Evolutionary conservation across 2,329 filamentous ascomycete species (phyloP), one percentile per base, ranked within the genome.

Genomic region (Botrytis squamosa): DNA sequence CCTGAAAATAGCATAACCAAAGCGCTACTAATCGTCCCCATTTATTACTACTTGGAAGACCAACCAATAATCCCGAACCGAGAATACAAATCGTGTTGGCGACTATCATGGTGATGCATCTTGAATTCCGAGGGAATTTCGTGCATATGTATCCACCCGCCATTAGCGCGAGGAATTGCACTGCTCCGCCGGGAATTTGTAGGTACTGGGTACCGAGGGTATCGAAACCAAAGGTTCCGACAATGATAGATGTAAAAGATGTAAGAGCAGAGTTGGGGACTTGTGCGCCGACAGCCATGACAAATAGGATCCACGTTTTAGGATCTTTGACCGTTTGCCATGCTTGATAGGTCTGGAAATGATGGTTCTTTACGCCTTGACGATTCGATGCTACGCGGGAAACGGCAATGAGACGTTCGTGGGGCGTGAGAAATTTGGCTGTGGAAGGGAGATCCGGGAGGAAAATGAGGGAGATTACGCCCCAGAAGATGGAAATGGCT

Each of bases 381-480:
- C 83, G 81, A 76, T 89, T 88, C 8, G 80, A 81, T 0, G 85
- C 82, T 0, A 89, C 85, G 38, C 88, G 84, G 66, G 86, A 85
- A 20, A 88, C 83, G 7, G 87, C 87, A 25, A 90, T 84, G 2
- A 82, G 82, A 69, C 86, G 86, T 78, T 93, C 90, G 66, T 87
- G 84, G 0, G 83, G 79, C 7, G 82, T 86, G 52, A 93, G 84
- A 78, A 90, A 92, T 74, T 86, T 87, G 4, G 90, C 89, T 0
- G 87, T 89, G 33, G 88, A 85, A 0, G 90, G 89, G 3, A 86
- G 84, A 78, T 93, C 89, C 0, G 91, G 88, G 2, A 93, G 83
- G 59, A 88, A 79, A 75, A 88, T 85, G 81, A 87, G 86, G 22
- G 87, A 87, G 3, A 86, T 80, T 14, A 90, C 80, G 0, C 88